phyloP scores from a whole-genome alignment of 345 rosid species.

The Eucalyptus marginata region DNA sequence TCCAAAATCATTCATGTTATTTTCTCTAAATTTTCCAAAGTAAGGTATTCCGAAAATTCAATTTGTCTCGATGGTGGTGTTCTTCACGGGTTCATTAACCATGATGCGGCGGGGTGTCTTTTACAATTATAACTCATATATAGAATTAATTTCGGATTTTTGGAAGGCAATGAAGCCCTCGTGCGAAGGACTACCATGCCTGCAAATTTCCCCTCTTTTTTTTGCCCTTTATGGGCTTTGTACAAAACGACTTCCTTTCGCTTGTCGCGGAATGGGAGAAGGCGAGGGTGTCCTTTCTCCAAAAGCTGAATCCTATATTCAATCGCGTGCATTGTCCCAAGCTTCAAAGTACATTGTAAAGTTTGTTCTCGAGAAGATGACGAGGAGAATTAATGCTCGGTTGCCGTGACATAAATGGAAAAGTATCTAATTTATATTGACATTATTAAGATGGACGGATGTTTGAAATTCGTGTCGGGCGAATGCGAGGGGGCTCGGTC shows the following conservation, averaged over 20 bases:
- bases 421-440: background rate
- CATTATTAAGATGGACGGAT: background rate
- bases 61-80: background rate
- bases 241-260: background rate
- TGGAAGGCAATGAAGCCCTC: background rate
- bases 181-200: background rate
- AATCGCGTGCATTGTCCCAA: background rate
- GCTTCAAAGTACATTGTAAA: background rate
- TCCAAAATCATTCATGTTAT: rapidly evolving
- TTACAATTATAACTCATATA: background rate
- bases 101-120: background rate
- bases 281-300: background rate
- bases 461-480: background rate
- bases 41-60: background rate
- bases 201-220: background rate
- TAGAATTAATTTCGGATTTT: background rate
- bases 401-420: background rate
- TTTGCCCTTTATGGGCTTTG: background rate
- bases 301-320: background rate
- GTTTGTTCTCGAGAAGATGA: background rate
- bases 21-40: background rate
- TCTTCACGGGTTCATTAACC: background rate
- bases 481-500: background rate
- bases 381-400: background rate
- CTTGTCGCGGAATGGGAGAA: background rate